Evolutionary conservation across 768 basidiomycete species (phyloP).

Genomic region (Russula compacta): DNA sequence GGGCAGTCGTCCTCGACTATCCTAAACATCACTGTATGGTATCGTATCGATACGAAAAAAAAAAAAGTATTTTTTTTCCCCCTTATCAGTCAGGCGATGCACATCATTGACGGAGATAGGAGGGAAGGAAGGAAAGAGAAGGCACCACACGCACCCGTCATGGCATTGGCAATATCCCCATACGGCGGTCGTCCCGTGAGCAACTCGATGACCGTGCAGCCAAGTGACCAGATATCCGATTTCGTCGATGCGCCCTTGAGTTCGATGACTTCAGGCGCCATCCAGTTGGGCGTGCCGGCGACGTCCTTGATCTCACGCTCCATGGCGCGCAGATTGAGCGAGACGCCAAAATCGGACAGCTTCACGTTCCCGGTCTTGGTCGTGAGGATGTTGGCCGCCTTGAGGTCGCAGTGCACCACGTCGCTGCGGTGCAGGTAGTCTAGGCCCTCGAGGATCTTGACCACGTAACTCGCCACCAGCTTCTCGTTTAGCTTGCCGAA

Average conservation of each 20-base stretch:
- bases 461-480: constrained; percentile 86
- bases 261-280: constrained; percentile 98
- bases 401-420: constrained; percentile 96
- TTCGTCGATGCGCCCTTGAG: constrained; percentile 89
- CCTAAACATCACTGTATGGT: constrained; percentile 79
- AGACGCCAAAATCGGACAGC: constrained; percentile 95
- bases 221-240: constrained; percentile 93
- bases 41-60: neutral
- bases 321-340: constrained; percentile 88
- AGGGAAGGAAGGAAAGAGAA: too few relatives aligned
- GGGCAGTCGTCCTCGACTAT: constrained; percentile 93
- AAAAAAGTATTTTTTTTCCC: neutral
- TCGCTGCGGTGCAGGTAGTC: constrained; percentile 85
- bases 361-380: constrained; percentile 98
- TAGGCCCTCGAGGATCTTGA: constrained; percentile 93
- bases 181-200: constrained; percentile 91
- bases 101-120: neutral
- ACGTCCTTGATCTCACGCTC: constrained; percentile 77
- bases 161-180: constrained; percentile 77
- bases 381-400: constrained; percentile 97
- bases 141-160: constrained; percentile 80
- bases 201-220: constrained; percentile 90
- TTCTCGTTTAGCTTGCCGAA: constrained; percentile 92
- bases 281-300: constrained; percentile 97
- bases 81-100: neutral